Evolutionary conservation across 805 yeast genomes (phyloP).

Genomic region (Wickerhamiella azyma): DNA sequence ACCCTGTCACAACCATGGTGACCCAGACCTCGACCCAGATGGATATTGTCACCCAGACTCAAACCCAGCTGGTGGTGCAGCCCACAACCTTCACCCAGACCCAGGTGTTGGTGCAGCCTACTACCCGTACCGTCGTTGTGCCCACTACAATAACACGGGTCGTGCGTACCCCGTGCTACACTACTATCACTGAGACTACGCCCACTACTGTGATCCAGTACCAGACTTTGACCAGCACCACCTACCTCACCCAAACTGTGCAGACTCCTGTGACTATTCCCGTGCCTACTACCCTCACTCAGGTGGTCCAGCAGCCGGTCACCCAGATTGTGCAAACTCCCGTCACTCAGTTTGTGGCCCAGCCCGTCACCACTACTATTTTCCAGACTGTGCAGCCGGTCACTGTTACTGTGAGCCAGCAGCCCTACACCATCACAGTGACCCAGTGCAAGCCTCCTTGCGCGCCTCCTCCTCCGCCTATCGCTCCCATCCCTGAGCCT

Average conservation of each 20-base stretch:
- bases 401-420: neutral
- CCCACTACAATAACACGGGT: neutral
- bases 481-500: neutral
- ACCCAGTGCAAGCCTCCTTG: neutral
- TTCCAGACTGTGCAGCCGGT: neutral
- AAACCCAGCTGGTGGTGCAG: too few species aligned
- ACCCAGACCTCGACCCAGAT: too few species aligned
- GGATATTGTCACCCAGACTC: too few species aligned
- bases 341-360: neutral
- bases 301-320: neutral
- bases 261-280: neutral
- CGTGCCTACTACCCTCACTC: neutral
- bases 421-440: neutral
- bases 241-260: neutral
- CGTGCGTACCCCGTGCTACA: neutral
- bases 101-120: neutral
- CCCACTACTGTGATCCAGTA: neutral
- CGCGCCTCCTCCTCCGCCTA: conserved; percentile 3
- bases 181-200: neutral
- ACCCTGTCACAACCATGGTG: neutral
- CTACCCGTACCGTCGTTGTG: neutral
- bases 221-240: neutral
- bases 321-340: neutral
- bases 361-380: neutral
- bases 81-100: neutral